Base-by-base conservation (phyloP, 257 asterid species). In the Penstemon davidsonii region DNA sequence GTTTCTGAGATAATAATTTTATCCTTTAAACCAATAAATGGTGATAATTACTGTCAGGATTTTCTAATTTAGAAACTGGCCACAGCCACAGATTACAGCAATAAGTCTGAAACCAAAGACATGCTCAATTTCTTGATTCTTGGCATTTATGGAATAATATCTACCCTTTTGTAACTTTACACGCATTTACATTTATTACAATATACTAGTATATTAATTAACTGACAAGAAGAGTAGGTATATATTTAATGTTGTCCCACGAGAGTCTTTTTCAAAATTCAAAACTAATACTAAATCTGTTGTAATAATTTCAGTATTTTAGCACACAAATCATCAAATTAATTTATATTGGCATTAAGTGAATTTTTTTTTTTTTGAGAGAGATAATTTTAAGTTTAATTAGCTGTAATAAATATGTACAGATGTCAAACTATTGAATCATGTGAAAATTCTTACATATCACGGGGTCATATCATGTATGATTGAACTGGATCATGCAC, bases 111-210 rank as follows among this genome's bases (percentile, higher is more conserved):
- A 63, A 11, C 3, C n/a, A 38, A 11, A 73, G 72, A 67, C 44
- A 65, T 66, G 71, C 72, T 57, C 52, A 37, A 59, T 42, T 15
- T 47, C 12, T 49, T 54, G 42, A 74, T 54, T 71, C 68, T 70
- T 64, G 75, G 18, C 63, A 75, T 71, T 78, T 62, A 78, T 76
- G 64, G 54, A 52, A 74, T 37, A 76, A 73, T 73, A 81, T 71
- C 83, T 74, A 80, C 80, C 81, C 59, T 25, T 57, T 60, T 68
- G 70, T 68, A 63, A 81, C 41, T 55, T 68, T 84, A 58, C 75
- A 74, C 60, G 70, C 79, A 60, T 68, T 57, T 68, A 71, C 62
- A 73, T 68, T 83, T 8, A 83, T 73, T 80, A 76, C 76, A 38
- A 0, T 58, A 25, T 2, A 25, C 33, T 2, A 15, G 18, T 15